These are phyloP conservation scores for Fraxinus angustifolia DNA, from an alignment of 305 asterid species.

Conservation along the genomic window DNA sequence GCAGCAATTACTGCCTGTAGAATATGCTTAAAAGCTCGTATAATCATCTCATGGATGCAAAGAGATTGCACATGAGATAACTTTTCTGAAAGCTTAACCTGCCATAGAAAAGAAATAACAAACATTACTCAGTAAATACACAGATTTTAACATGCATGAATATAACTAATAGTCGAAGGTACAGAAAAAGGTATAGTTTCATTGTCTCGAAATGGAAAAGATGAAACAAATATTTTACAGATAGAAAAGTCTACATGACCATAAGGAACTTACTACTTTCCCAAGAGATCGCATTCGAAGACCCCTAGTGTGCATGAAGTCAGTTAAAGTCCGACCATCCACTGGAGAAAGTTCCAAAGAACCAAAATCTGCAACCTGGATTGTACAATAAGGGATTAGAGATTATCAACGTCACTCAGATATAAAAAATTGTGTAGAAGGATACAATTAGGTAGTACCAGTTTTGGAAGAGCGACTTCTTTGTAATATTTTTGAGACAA, in stretches of 20 bases:
- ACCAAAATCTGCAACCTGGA: slow-evolving; percentile 97
- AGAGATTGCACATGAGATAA: slow-evolving; percentile 94
- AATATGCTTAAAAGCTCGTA: slow-evolving; percentile 92
- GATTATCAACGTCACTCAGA: slow-evolving; percentile 22
- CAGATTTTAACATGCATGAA: background rate
- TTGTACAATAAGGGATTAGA: slow-evolving; percentile 29
- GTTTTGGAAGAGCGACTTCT: slow-evolving; percentile 93
- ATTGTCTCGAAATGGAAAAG: background rate
- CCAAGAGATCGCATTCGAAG: slow-evolving; percentile 99
- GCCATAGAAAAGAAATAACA: slow-evolving; percentile 27
- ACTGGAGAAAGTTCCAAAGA: slow-evolving; percentile 98
- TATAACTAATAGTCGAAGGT: background rate
- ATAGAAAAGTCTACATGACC: slow-evolving; percentile 20
- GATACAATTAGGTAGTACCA: slow-evolving; percentile 47
- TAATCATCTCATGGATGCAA: slow-evolving; percentile 95
- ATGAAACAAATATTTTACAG: slow-evolving; percentile 5
- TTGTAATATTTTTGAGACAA: slow-evolving; percentile 72
- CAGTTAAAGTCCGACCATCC: slow-evolving; percentile 96
- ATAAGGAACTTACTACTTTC: slow-evolving; percentile 68
- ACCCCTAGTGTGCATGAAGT: slow-evolving; percentile 99
- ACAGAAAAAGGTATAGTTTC: background rate
- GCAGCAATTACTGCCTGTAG: slow-evolving; percentile 85
- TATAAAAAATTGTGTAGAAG: background rate
- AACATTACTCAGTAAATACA: slow-evolving; percentile 24
- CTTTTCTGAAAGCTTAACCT: slow-evolving; percentile 98